Percentiles rank a stretch among this genome's conserved stretches.
phyloP scores from a whole-genome alignment of 192 early-diverging fungal species.

The Umbelopsis sp. region DNA sequence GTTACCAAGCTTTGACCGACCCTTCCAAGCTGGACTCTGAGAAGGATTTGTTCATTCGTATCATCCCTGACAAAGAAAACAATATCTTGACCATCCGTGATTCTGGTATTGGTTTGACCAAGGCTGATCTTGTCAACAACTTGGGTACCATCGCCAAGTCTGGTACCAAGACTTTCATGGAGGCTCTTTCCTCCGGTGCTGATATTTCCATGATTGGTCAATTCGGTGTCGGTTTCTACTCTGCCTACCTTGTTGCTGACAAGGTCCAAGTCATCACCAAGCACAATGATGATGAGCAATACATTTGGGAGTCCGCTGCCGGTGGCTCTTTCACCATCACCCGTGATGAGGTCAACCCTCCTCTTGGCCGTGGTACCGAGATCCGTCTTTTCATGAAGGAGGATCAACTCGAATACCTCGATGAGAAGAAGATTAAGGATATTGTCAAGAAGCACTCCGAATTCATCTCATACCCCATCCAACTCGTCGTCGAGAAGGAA shows the following conservation, averaged over 20 bases:
- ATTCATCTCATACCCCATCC: slow-evolving; percentile 99
- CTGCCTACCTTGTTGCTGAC: slow-evolving; percentile 99
- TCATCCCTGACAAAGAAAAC: slow-evolving; percentile 86
- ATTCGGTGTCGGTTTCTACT: slow-evolving; percentile 99
- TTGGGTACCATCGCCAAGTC: slow-evolving; percentile 99
- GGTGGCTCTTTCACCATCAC: slow-evolving; percentile 93
- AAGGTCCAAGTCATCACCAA: slow-evolving; percentile 95
- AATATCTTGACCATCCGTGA: slow-evolving; percentile 80
- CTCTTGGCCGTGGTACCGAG: slow-evolving; percentile 94
- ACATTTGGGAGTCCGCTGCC: slow-evolving; percentile 93
- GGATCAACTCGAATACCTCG: slow-evolving; percentile 96
- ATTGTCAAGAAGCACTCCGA: slow-evolving; percentile 99
- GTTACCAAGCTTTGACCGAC: slow-evolving; percentile 95
- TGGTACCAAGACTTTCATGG: slow-evolving; percentile 99
- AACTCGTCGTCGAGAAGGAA: slow-evolving; percentile 96
- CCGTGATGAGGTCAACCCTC: slow-evolving; percentile 87
- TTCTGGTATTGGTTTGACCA: slow-evolving; percentile 92
- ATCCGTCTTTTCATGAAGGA: slow-evolving; percentile 98
- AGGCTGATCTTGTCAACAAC: slow-evolving; percentile 95
- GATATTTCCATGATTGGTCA: slow-evolving; percentile 99
- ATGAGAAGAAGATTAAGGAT: slow-evolving; percentile 99
- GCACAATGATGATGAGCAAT: slow-evolving; percentile 97
- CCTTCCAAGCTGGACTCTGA: slow-evolving; percentile 90
- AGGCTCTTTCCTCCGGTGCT: slow-evolving; percentile 92
- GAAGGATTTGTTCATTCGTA: slow-evolving; percentile 94